Percentiles rank a stretch among this genome's conserved stretches.
Evolutionary conservation across 495 filamentous ascomycete genomes (phyloP).

Genomic region (Pseudoneurospora amorphoporcata): DNA sequence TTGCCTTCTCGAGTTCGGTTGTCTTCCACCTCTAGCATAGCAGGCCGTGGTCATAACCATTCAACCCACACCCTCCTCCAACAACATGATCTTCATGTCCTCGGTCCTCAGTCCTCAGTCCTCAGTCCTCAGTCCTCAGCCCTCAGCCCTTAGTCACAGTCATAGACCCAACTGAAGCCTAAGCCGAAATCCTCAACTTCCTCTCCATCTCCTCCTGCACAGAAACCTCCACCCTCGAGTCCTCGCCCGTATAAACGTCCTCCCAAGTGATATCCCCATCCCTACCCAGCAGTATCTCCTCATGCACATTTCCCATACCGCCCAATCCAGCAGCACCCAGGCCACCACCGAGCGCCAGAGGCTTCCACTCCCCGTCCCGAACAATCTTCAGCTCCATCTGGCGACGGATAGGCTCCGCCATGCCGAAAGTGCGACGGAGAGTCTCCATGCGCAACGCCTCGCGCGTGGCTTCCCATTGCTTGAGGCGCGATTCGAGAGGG

Average conservation of each 20-base stretch:
- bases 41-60: too few relatives aligned
- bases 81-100: too few relatives aligned
- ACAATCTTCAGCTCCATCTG: constrained; percentile 91
- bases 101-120: too few relatives aligned
- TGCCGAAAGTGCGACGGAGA: constrained; percentile 75
- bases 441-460: constrained; percentile 77
- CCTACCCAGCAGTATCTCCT: constrained; percentile 73
- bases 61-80: too few relatives aligned
- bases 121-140: too few relatives aligned
- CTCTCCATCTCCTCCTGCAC: constrained; percentile 94
- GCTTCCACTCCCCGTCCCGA: constrained; percentile 43
- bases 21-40: too few relatives aligned
- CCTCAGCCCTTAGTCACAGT: too few relatives aligned
- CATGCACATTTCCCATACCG: constrained; percentile 43
- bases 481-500: constrained; percentile 83
- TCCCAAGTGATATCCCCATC: constrained; percentile 76
- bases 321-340: not conserved
- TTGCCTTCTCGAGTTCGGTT: too few relatives aligned
- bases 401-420: constrained; percentile 87
- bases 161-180: not conserved
- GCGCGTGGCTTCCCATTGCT: constrained; percentile 75
- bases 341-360: constrained; percentile 32
- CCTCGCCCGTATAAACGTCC: constrained; percentile 76
- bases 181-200: constrained; percentile 47
- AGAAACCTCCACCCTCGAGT: constrained; percentile 51